Evolutionary conservation across 768 basidiomycete species (phyloP), one percentile per base, ranked within the genome.

Genomic region (Russula abietina): DNA sequence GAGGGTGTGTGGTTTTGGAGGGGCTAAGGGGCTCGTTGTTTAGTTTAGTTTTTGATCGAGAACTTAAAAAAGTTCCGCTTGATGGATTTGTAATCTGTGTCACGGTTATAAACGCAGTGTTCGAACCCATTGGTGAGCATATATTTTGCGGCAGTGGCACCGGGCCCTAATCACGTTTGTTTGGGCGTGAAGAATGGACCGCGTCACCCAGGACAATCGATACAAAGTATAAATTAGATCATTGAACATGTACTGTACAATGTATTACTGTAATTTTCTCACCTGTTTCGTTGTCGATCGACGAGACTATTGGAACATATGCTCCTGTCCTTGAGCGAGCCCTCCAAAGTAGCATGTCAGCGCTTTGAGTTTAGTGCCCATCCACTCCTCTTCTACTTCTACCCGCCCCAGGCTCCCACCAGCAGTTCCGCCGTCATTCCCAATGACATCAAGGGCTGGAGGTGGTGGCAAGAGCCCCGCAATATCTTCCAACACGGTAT

Each of bases 341-440:
- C 92, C 92, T 8, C 96, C 96, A 74, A 88, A 97, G 73, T 97
- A 96, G 72, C 91, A 94, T 1, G 93, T 97, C 57, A 98, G 74
- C 0, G 95, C 96, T 71, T 98, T 98, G 49, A 98, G 74, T 77
- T 96, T 96, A 11, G 79, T 79, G 2, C 93, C 88, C 87, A 92
- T 96, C 94, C 93, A 98, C 72, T 92, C 92, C 74, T 98, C 96
- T 71, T 98, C 94, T 8, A 98, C 81, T 73, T 98, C 96, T 11
- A 96, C 81, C 73, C 73, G 78, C 73, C 93, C 91, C 43, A 54
- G 56, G 22, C 60, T 51, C 16, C 61, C 62, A 50, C 49, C 62
- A 60, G 5, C 26, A 49, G 14, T 24, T 12, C 24, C 22, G 22
- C 14, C 14, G 6, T 8, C 53, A 4, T 16, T 50, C 7, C 19